Base-by-base conservation (phyloP, 306 rosid genomes). In the Datisca glomerata region DNA sequence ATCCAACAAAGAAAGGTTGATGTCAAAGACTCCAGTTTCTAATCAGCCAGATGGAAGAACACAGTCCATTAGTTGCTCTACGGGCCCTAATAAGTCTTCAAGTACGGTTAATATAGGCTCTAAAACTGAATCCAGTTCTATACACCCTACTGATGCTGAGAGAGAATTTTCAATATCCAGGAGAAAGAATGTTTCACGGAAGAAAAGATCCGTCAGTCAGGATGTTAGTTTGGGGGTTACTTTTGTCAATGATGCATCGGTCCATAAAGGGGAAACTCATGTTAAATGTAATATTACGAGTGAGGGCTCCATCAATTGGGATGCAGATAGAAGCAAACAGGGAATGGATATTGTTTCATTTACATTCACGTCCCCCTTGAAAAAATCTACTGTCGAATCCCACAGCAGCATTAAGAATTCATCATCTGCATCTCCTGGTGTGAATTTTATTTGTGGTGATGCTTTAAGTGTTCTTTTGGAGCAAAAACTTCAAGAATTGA, bases 341-440 rank as follows among this genome's bases (percentile, higher is more conserved):
- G 67, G 75, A 56, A 68, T 57, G 57, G 95, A 69, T 56, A 74
- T 84, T 22, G 62, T 89, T 61, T 89, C 98, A 8, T 89, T 84
- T 64, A 84, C 95, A 5, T 89, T 89, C 71, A 89, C 70, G 5
- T 77, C 84, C 45, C 95, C 98, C 22, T 35, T 84, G 68, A 84
- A 75, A 65, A 83, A 55, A 53, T 65, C 57, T 44, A 33, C 45
- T 24, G 33, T 57, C 12, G 75, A 73, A 25, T 51, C 72, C 49
- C 74, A 38, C 45, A 47, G 61, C 12, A 51, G 49, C 73, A 20
- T 69, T 11, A 56, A 57, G 35, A 63, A 60, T 10, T 49, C 65
- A 33, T 45, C 68, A 24, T 55, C 60, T 12, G 66, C 81, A 57
- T 64, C 74, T 21, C 60, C 79, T 21, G 61, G 65, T 52, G 47